Evolutionary conservation across 768 basidiomycete genomes (phyloP), one percentile per base, ranked within the genome.

Genomic region (Suillus subalutaceus): DNA sequence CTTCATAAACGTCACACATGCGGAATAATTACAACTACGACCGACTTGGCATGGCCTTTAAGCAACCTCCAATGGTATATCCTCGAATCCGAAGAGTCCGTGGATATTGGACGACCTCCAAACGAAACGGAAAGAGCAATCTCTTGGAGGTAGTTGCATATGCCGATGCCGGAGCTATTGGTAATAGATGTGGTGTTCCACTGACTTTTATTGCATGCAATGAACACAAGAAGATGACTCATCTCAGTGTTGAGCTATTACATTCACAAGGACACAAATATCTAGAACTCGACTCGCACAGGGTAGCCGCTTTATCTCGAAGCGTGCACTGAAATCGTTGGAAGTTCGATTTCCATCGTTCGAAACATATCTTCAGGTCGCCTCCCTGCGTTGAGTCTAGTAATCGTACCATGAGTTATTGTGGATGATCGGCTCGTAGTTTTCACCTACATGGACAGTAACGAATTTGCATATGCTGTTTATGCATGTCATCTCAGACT

Each of bases 391-490:
- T 56, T 56, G 23, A 59, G 58, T 40, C 58, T 59, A 40, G 10
- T 30, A 40, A 9, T 40, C 1, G 40, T 41, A 41, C 5, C 23
- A 41, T 26, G 16, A 41, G 23, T 41, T 12, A 30, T 18, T 41
- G 18, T 40, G 10, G 16, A 41, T 13, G 10, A 12, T 20, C 12
- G 3, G 40, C 26, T 26, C 10, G 40, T 30, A 6, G 8, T 12
- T 41, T n/a, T 41, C 10, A 63, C 63, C 32, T 20, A 61, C 63
- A 41, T 20, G 7, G 63, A 18, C 12, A 63, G 26, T 3, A 64
- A 23, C 8, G 57, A 64, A 59, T 64, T 64, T 30, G 30, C 18
- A 41, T 64, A 62, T 58, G 53, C 52, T 37, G 2, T 64, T 35
- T 16, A 37, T 61, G 3, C 16, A 20, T 12, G 10, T 8, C 37